Evolutionary conservation across 2,329 filamentous ascomycete genomes (phyloP).

Genomic region (Chaetomium sp.): DNA sequence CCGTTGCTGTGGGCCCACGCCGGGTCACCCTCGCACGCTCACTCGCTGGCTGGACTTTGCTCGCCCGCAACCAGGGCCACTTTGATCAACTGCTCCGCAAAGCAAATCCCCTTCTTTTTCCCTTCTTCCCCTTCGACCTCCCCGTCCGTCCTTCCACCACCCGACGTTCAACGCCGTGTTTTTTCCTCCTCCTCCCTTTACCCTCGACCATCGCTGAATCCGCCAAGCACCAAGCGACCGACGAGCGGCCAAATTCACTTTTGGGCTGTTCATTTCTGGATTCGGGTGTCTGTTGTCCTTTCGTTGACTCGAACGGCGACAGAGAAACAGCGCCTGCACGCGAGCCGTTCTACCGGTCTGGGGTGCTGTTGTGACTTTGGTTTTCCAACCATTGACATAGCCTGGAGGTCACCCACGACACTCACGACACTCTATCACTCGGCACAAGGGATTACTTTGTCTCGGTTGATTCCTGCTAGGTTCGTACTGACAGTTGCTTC

Average conservation of each 20-base stretch:
- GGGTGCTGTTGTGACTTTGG: conserved; percentile 19
- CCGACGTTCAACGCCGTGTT: conserved; percentile 20
- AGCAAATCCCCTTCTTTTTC: conserved; percentile 16
- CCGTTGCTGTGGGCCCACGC: conserved; percentile 7
- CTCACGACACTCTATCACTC: background rate
- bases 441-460: conserved; percentile 13
- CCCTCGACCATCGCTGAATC: conserved; percentile 21
- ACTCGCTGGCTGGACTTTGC: background rate
- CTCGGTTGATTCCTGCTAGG: conserved; percentile 17
- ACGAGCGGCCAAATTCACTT: conserved; percentile 35
- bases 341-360: conserved; percentile 19
- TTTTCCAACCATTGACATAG: conserved; percentile 10
- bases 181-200: conserved; percentile 16
- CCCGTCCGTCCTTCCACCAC: conserved; percentile 9
- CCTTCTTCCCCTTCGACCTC: conserved; percentile 17
- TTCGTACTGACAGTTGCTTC: conserved; percentile 11
- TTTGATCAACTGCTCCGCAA: conserved; percentile 8
- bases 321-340: conserved; percentile 13
- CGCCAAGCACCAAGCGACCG: conserved; percentile 21
- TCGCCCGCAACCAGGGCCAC: conserved; percentile 2
- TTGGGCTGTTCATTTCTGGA: conserved; percentile 32
- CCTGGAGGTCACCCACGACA: conserved; percentile 12
- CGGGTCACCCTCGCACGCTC: background rate
- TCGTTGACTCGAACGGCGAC: conserved; percentile 19
- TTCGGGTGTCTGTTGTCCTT: conserved; percentile 23